Conservation (phyloP, 768 basidiomycete genomes). For the Leucocoprinus leucothites region DNA sequence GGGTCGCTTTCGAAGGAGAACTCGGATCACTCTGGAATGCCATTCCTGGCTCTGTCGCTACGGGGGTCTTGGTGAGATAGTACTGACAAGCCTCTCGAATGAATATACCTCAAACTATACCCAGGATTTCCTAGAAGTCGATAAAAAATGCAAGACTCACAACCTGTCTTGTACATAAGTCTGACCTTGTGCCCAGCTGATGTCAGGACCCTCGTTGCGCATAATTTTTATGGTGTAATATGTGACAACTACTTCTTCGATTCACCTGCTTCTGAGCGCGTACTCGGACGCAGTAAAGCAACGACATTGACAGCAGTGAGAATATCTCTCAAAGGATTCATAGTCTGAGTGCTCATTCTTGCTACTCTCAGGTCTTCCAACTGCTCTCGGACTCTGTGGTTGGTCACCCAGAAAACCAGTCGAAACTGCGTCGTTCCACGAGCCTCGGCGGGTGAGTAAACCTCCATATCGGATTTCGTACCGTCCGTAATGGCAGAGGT, state of each 20-base stretch:
- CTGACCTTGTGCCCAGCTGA: background rate
- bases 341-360: background rate
- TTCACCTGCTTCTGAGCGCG: constrained; percentile 2
- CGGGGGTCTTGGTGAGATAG: constrained; percentile 25
- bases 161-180: background rate
- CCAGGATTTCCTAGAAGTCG: constrained; percentile 17
- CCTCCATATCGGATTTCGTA: background rate
- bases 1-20: background rate
- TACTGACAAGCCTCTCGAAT: background rate
- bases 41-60: constrained; percentile 7
- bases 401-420: constrained; percentile 37
- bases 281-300: background rate
- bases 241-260: constrained; percentile 18
- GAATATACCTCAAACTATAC: background rate
- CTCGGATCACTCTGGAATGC: background rate
- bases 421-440: constrained; percentile 38
- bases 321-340: background rate
- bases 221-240: constrained; percentile 14
- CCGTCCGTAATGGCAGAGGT: background rate
- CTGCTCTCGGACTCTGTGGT: constrained; percentile 47
- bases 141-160: constrained; percentile 12
- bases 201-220: constrained; percentile 11
- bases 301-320: constrained; percentile 21
- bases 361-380: constrained; percentile 44
- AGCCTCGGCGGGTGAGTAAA: constrained; percentile 47